Evolutionary conservation across 176 grass and related monocot genomes (phyloP).

Genomic region (Saccharum officinarum): DNA sequence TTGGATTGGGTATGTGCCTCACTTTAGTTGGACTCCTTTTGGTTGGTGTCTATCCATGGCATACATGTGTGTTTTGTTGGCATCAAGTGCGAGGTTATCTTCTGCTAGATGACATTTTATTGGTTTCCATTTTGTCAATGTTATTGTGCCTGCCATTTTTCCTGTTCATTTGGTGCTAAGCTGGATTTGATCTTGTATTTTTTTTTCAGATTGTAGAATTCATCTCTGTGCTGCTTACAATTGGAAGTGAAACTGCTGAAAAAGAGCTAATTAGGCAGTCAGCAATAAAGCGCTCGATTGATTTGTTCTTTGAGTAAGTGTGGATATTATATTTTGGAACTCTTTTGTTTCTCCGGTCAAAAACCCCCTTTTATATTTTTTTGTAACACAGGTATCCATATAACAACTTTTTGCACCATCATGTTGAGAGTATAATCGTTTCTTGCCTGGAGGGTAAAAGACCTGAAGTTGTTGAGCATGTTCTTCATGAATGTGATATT

Average conservation of each 20-base stretch:
- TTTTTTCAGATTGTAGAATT: constrained; percentile 88
- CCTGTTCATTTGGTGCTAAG: constrained; percentile 15
- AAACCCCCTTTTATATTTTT: constrained; percentile 18
- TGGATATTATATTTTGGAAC: neutral
- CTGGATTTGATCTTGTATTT: neutral
- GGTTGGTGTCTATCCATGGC: neutral
- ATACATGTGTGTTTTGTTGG: constrained; percentile 6
- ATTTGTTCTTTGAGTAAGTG: constrained; percentile 97
- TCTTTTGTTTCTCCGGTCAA: neutral
- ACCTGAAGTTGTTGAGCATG: constrained; percentile 77
- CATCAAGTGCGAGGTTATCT: neutral
- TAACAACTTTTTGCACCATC: constrained; percentile 98
- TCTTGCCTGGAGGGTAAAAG: constrained; percentile 92
- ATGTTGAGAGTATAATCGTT: constrained; percentile 91
- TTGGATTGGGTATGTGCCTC: neutral
- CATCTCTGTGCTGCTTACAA: constrained; percentile 90
- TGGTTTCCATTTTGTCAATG: constrained; percentile 10
- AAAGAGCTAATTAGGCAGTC: constrained; percentile 76
- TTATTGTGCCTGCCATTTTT: neutral
- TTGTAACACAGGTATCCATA: constrained; percentile 77
- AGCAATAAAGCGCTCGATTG: constrained; percentile 73
- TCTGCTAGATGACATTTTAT: neutral
- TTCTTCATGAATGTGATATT: constrained; percentile 83
- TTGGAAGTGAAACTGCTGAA: constrained; percentile 92
- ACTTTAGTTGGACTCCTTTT: neutral